These are phyloP conservation scores for Quercus cerris DNA, from an alignment of 306 rosid species.

Conservation along the genomic window DNA sequence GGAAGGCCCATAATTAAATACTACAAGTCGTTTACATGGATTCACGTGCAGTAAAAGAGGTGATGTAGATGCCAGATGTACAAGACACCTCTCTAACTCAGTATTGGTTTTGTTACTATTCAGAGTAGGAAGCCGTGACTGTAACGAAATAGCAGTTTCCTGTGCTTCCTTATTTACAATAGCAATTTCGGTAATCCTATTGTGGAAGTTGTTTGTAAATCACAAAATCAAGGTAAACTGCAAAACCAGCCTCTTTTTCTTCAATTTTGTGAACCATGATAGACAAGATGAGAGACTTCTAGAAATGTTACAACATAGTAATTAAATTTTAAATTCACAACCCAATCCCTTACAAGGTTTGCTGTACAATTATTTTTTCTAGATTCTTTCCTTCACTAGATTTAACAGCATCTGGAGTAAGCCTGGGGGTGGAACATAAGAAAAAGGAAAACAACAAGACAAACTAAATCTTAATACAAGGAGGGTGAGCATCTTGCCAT, in stretches of 20 bases:
- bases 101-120: not conserved
- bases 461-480: not conserved
- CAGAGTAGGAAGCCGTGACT: not conserved
- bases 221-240: not conserved
- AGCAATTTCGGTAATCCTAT: not conserved
- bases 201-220: not conserved
- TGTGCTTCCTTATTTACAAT: not conserved
- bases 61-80: too few species aligned
- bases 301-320: not conserved
- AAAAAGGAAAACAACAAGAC: conserved; percentile 5
- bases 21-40: too few species aligned
- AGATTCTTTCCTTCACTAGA: not conserved
- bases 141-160: not conserved
- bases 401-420: not conserved
- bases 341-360: conserved; percentile 7
- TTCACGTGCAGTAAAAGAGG: too few species aligned
- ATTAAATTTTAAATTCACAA: not conserved
- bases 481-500: not conserved
- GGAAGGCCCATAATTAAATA: too few species aligned
- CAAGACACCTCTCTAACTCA: not conserved
- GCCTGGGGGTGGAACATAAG: conserved; percentile 19
- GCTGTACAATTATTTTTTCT: conserved; percentile 30
- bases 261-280: not conserved
- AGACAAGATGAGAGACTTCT: not conserved
- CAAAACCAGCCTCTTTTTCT: not conserved